phyloP scores from a whole-genome alignment of 2,329 filamentous ascomycete species.

The Curvularia verruculosa region DNA sequence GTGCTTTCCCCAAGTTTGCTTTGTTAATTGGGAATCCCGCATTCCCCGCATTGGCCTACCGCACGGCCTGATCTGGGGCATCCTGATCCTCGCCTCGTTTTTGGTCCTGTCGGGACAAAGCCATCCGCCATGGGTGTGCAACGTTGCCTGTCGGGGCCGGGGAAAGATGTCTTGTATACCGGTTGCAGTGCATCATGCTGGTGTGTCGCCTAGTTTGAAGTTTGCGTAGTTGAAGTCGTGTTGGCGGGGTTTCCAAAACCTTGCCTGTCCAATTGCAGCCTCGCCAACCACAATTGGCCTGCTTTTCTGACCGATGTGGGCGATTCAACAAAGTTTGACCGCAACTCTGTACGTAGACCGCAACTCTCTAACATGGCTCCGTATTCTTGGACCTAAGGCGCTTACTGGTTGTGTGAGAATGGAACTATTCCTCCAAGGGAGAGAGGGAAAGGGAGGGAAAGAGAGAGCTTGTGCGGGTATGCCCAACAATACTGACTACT shows the following conservation, averaged over 20 bases:
- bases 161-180: not conserved
- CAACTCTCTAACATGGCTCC: not conserved
- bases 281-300: conserved; percentile 1
- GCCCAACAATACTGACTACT: not conserved
- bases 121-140: conserved; percentile 16
- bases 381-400: not conserved
- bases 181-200: conserved; percentile 6
- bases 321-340: conserved; percentile 11
- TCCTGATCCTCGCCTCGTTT: conserved; percentile 22
- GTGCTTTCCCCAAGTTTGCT: conserved; percentile 8
- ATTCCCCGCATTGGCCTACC: conserved; percentile 23
- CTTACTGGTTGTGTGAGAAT: not conserved
- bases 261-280: conserved; percentile 6
- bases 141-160: conserved; percentile 10
- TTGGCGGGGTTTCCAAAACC: not conserved
- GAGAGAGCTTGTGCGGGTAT: not conserved
- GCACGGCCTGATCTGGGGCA: conserved; percentile 31
- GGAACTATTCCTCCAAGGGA: not conserved
- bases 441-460: not conserved
- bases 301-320: conserved; percentile 16
- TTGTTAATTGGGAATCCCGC: conserved; percentile 14
- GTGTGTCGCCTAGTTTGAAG: not conserved
- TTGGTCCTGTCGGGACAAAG: conserved; percentile 23
- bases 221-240: conserved; percentile 6
- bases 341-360: conserved; percentile 10